Conservation (phyloP, 2,329 filamentous ascomycete species). For the Dothideomycetes sp. region DNA sequence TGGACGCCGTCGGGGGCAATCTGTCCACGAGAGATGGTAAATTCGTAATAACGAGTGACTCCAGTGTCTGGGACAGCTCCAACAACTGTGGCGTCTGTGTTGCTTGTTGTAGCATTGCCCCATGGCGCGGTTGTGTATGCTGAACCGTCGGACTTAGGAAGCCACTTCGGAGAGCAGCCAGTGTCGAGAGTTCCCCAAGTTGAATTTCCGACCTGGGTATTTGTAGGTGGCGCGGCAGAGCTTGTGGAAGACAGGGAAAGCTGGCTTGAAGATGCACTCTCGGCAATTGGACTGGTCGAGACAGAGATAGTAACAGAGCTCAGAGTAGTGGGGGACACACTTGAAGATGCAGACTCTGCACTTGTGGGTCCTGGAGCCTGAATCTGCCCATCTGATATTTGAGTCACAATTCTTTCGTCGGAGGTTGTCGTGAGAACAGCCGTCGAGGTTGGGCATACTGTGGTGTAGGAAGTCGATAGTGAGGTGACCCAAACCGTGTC, state of each 20-base stretch:
- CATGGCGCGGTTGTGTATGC: constrained; percentile 11
- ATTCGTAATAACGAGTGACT: constrained; percentile 23
- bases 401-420: too few relatives aligned
- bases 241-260: background rate
- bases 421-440: too few relatives aligned
- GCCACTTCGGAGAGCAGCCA: constrained; percentile 8
- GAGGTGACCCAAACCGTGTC: too few relatives aligned
- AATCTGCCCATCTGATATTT: too few relatives aligned
- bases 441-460: too few relatives aligned
- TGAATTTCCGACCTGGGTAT: background rate
- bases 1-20: constrained; percentile 24
- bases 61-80: constrained; percentile 20
- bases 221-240: background rate
- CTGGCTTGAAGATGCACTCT: too few relatives aligned
- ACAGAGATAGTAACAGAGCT: too few relatives aligned
- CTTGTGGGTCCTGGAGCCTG: too few relatives aligned
- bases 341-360: too few relatives aligned
- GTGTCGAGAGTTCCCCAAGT: background rate
- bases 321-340: too few relatives aligned
- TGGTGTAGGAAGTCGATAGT: too few relatives aligned
- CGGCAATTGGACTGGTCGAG: too few relatives aligned
- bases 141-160: constrained; percentile 7
- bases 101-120: constrained; percentile 16
- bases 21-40: constrained; percentile 18
- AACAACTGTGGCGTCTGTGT: constrained; percentile 18